These are phyloP conservation scores for Debaryomyces coudertii DNA, from an alignment of 1,139 yeast genomes.

Conservation along the genomic window DNA sequence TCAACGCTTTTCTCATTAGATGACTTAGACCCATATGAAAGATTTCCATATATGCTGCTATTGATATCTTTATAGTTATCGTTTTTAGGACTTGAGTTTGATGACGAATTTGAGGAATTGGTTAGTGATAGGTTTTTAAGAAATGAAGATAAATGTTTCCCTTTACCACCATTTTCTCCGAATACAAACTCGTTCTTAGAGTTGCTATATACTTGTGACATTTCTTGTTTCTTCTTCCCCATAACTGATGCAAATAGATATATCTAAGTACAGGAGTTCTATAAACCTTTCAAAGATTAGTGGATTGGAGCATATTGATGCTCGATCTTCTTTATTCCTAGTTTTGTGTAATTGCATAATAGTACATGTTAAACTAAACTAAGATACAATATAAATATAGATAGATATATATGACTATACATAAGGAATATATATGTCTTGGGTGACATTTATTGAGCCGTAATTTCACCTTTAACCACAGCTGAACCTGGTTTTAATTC, in stretches of 20 bases:
- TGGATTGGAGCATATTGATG: not conserved
- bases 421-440: not conserved
- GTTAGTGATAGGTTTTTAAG: slow-evolving; percentile 52
- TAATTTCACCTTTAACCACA: slow-evolving; percentile 54
- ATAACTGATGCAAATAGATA: slow-evolving; percentile 19
- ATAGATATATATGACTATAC: slow-evolving; percentile 4
- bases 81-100: slow-evolving; percentile 12
- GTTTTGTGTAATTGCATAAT: slow-evolving; percentile 7
- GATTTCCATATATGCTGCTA: slow-evolving; percentile 45
- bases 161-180: slow-evolving; percentile 70
- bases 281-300: not conserved
- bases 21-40: slow-evolving; percentile 18
- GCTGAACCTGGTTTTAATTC: slow-evolving; percentile 70
- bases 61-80: slow-evolving; percentile 35
- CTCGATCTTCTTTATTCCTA: slow-evolving; percentile 1
- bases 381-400: slow-evolving; percentile 1
- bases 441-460: slow-evolving; percentile 1
- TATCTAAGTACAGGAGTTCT: not conserved
- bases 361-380: not conserved
- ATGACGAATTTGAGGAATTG: slow-evolving; percentile 17
- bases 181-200: slow-evolving; percentile 61
- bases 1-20: slow-evolving; percentile 10
- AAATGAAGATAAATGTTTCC: slow-evolving; percentile 62
- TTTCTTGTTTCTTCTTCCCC: slow-evolving; percentile 55
- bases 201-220: slow-evolving; percentile 59